Evolutionary conservation across 2,329 filamentous ascomycete genomes (phyloP), one percentile per base, ranked within the genome.

Genomic region (Calonectria naviculata): DNA sequence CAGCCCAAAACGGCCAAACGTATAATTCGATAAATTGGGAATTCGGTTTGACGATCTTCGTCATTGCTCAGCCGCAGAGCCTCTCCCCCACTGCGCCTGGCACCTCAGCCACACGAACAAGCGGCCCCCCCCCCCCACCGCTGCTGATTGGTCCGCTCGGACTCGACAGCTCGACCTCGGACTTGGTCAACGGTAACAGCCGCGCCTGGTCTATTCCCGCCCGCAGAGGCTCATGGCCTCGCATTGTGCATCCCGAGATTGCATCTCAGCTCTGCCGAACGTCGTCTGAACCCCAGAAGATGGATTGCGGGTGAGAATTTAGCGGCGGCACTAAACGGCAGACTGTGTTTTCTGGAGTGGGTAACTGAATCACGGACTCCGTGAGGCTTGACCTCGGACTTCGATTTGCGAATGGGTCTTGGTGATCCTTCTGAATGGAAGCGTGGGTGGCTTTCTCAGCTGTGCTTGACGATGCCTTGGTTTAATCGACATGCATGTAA

Each of bases 141-240:
- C 6, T 42, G 24, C 28, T 52, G n/a, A 77, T 78, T 78, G 73
- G 76, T 13, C 44, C 29, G 69, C 71, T 77, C 75, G 73, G 72
- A 75, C 68, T 75, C 44, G 17, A 28, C 13, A 31, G 15, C 67
- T 76, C 72, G 72, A 31, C 19, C 67, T 76, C 72, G 72, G 71
- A 75, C 73, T 75, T 12, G 4, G 4, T 5, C 34, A 44, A 21
- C 56, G 56, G 38, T 38, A 61, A 21, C 21, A 17, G 29, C 52
- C 31, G 52, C 10, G 34, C 34, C 34, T 36, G 3, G 34, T 3
- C 34, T 13, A n/a, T n/a, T n/a, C 34, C 34, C 34, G 34, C 34
- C 15, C 34, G 34, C 34, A 9, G 31, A 24, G 52, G 31, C 31
- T 58, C 13, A 58, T 7, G 52, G 36, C 15, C 52, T 58, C 52